Conservation (phyloP, 148 eudicot species). For the Silene latifolia region DNA sequence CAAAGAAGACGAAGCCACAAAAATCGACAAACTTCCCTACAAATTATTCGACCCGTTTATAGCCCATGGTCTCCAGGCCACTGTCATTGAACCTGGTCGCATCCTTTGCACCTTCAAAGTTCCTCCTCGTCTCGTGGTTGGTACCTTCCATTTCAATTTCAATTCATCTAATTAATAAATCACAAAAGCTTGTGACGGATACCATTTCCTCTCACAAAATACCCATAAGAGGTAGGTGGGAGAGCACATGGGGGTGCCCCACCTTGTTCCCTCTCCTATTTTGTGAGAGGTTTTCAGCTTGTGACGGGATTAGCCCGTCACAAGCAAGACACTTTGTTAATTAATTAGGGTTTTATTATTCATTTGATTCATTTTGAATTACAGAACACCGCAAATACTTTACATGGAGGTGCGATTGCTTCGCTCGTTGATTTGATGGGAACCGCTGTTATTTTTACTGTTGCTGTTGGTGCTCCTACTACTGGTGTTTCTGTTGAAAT, state of each 20-base stretch:
- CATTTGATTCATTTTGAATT: neutral
- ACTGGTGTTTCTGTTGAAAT: slow-evolving; percentile 84
- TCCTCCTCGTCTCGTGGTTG: slow-evolving; percentile 66
- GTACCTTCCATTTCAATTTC: neutral
- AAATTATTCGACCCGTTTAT: slow-evolving; percentile 63
- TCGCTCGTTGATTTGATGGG: slow-evolving; percentile 73
- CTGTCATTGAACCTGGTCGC: slow-evolving; percentile 55
- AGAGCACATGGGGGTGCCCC: too few species aligned
- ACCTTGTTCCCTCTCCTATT: too few species aligned
- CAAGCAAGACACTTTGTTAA: too few species aligned
- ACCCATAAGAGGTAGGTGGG: too few species aligned
- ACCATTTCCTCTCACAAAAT: too few species aligned
- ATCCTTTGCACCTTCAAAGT: slow-evolving; percentile 66
- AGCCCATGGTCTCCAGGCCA: slow-evolving; percentile 42
- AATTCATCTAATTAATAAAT: too few species aligned
- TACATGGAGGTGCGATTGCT: slow-evolving; percentile 84
- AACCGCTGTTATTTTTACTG: slow-evolving; percentile 52
- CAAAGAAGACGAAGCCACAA: slow-evolving; percentile 32
- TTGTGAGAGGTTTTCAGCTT: too few species aligned
- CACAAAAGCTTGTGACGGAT: too few species aligned
- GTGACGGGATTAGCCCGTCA: too few species aligned
- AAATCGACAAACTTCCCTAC: slow-evolving; percentile 52
- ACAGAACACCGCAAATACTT: slow-evolving; percentile 61
- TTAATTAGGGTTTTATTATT: too few species aligned
- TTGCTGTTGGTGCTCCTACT: slow-evolving; percentile 36